These are phyloP conservation scores for Helminthosporium solani DNA, from an alignment of 2,329 filamentous ascomycete genomes.

Conservation along the genomic window DNA sequence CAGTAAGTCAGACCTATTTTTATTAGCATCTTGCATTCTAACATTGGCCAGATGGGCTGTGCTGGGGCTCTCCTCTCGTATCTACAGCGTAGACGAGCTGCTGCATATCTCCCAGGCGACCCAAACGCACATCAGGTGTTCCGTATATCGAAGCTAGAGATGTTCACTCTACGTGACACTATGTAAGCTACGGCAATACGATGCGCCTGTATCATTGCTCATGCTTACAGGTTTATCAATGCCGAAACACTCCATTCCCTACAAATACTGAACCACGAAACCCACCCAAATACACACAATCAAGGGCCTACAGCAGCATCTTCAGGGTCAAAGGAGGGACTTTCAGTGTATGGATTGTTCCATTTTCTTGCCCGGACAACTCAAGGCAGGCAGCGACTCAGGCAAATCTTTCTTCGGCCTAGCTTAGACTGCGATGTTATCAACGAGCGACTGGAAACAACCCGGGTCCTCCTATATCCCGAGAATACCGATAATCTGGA, in stretches of 20 bases:
- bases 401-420: conserved; percentile 80
- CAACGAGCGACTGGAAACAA: conserved; percentile 67
- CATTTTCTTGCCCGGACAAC: conserved; percentile 71
- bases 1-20: conserved; percentile 49
- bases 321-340: conserved; percentile 71
- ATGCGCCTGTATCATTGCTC: conserved; percentile 40
- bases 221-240: conserved; percentile 72
- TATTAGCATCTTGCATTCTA: conserved; percentile 6
- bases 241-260: conserved; percentile 77
- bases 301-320: conserved; percentile 64
- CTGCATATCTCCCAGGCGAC: conserved; percentile 63
- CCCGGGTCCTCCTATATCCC: conserved; percentile 64
- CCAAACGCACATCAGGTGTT: conserved; percentile 57
- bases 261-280: conserved; percentile 81
- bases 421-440: conserved; percentile 69
- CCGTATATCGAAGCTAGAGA: conserved; percentile 64
- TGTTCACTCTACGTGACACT: conserved; percentile 67
- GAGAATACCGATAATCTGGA: conserved; percentile 63
- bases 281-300: conserved; percentile 77
- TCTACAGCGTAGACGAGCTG: conserved; percentile 66
- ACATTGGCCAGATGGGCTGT: conserved; percentile 65
- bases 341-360: conserved; percentile 84
- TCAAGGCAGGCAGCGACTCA: conserved; percentile 72
- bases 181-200: conserved; percentile 51
- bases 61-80: conserved; percentile 84